Evolutionary conservation across 2,329 filamentous ascomycete genomes (phyloP).

Genomic region (Clarireedia paspali): DNA sequence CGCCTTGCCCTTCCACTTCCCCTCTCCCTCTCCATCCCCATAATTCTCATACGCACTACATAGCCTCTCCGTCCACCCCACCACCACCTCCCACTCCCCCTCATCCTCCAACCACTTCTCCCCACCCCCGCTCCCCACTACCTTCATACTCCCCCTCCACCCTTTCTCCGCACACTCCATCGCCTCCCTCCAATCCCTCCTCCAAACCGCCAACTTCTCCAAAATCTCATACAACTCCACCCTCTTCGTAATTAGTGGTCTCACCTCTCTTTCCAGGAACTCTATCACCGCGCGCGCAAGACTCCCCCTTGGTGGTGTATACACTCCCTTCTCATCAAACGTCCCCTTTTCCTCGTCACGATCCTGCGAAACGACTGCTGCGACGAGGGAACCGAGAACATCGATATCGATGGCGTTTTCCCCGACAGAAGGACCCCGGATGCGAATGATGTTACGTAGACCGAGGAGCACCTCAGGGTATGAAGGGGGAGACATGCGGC

Average conservation of each 20-base stretch:
- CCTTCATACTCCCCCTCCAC: conserved; percentile 59
- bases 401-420: conserved; percentile 73
- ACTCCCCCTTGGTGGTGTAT: conserved; percentile 48
- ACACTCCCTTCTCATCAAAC: conserved; percentile 21
- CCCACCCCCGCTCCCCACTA: conserved; percentile 15
- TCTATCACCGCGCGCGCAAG: conserved; percentile 56
- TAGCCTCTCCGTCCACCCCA: conserved; percentile 65
- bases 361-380: conserved; percentile 52
- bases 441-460: conserved; percentile 64
- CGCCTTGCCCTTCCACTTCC: conserved; percentile 83
- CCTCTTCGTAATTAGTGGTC: conserved; percentile 77
- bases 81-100: conserved; percentile 50
- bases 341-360: conserved; percentile 24
- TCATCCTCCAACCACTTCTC: conserved; percentile 33
- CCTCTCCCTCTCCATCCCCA: conserved; percentile 53
- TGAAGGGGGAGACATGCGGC: conserved; percentile 67
- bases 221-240: conserved; percentile 71
- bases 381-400: conserved; percentile 64
- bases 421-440: conserved; percentile 57
- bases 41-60: conserved; percentile 79
- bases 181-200: conserved; percentile 60
- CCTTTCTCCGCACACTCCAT: conserved; percentile 82
- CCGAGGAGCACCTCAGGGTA: conserved; percentile 70
- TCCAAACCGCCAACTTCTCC: conserved; percentile 65
- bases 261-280: conserved; percentile 66